Evolutionary conservation across 2,329 filamentous ascomycete species (phyloP).

Genomic region (Penicillium thymicola): DNA sequence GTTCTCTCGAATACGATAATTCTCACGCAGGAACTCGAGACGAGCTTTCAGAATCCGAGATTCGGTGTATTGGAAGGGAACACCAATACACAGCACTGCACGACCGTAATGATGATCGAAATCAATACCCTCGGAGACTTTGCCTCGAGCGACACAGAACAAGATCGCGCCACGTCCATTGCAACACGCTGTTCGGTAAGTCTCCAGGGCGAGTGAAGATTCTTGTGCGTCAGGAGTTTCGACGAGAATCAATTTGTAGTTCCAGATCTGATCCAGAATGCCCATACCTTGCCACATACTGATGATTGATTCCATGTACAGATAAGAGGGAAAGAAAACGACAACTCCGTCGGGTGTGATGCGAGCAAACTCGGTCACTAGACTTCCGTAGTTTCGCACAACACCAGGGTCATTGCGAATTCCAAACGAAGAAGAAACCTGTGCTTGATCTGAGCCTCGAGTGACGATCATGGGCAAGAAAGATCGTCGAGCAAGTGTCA

Average conservation of each 20-base stretch:
- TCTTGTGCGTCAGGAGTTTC: constrained; percentile 98
- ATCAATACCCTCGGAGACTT: constrained; percentile 97
- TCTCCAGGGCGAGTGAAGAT: constrained; percentile 91
- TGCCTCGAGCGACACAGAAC: constrained; percentile 91
- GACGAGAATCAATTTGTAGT: constrained; percentile 96
- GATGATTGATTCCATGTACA: constrained; percentile 99
- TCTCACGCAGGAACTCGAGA: constrained; percentile 93
- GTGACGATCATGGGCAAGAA: constrained; percentile 98
- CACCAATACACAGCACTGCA: constrained; percentile 92
- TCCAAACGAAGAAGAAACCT: constrained; percentile 90
- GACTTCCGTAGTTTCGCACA: constrained; percentile 92
- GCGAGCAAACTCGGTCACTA: constrained; percentile 92
- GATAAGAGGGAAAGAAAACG: constrained; percentile 98
- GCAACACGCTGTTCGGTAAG: constrained; percentile 94
- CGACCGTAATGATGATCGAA: constrained; percentile 98
- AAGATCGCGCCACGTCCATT: constrained; percentile 92
- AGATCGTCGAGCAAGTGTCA: constrained; percentile 91
- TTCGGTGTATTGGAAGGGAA: constrained; percentile 98
- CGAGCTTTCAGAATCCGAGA: constrained; percentile 94
- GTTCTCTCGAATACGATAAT: constrained; percentile 92
- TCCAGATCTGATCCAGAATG: constrained; percentile 96
- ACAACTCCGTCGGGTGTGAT: constrained; percentile 96
- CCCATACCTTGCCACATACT: constrained; percentile 99
- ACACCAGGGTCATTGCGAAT: constrained; percentile 94
- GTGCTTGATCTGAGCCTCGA: constrained; percentile 86